phyloP scores from a whole-genome alignment of 352 stramenopile species.

The Pythium myriotylum region DNA sequence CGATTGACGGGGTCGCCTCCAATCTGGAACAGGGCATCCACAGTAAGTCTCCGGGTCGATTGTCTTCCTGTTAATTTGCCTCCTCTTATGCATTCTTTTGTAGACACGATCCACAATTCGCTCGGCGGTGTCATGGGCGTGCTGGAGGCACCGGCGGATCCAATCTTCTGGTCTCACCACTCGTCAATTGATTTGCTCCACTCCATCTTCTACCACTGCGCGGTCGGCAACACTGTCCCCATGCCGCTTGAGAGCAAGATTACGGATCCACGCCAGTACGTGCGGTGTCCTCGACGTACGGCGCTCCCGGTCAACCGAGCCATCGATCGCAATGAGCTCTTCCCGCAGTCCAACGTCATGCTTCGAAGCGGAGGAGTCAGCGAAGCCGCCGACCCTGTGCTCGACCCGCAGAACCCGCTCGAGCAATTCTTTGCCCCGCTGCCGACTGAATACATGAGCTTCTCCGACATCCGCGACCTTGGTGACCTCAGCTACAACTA shows the following conservation, averaged over 20 bases:
- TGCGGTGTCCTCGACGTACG: constrained; percentile 49
- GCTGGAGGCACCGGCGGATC: constrained; percentile 76
- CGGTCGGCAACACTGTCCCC: constrained; percentile 59
- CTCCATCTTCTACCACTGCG: constrained; percentile 85
- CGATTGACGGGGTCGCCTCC: constrained; percentile 60
- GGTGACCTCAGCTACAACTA: constrained; percentile 87
- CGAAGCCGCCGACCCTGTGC: constrained; percentile 51
- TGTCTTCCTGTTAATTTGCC: neutral
- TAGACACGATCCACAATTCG: constrained; percentile 83
- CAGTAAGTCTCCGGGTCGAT: constrained; percentile 43
- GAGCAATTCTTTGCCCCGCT: constrained; percentile 60
- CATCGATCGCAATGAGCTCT: constrained; percentile 54
- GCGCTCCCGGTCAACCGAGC: constrained; percentile 30
- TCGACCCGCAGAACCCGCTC: constrained; percentile 49
- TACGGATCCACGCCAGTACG: constrained; percentile 61
- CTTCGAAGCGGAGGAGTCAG: constrained; percentile 55
- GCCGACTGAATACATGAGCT: constrained; percentile 63
- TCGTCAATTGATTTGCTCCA: constrained; percentile 82
- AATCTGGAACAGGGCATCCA: constrained; percentile 80
- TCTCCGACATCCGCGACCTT: constrained; percentile 76
- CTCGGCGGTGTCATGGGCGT: constrained; percentile 68
- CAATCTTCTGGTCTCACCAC: constrained; percentile 90
- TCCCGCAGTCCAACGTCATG: constrained; percentile 56
- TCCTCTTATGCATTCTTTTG: constrained; percentile 2
- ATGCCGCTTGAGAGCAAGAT: constrained; percentile 62